A percentile compares a stretch with the other conserved stretches of the same genome.
Conservation (phyloP, 805 yeast genomes). For the Hanseniaspora hatyaiensis region DNA sequence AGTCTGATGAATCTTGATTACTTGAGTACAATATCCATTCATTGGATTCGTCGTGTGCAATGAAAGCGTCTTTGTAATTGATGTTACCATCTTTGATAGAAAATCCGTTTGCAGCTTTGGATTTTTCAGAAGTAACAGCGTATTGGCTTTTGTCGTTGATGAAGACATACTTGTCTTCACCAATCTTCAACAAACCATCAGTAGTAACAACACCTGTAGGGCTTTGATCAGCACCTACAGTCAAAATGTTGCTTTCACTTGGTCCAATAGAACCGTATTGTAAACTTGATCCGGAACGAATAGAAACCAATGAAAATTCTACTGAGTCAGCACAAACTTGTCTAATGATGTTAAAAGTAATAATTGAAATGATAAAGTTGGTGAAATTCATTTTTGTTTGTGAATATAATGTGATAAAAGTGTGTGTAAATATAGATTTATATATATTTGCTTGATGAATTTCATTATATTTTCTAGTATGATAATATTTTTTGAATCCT, state of each 20-base stretch:
- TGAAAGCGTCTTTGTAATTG: constrained; percentile 20
- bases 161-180: constrained; percentile 27
- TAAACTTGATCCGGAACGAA: constrained; percentile 30
- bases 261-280: constrained; percentile 26
- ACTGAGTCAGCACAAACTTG: constrained; percentile 30
- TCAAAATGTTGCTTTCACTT: constrained; percentile 19
- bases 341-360: constrained; percentile 20
- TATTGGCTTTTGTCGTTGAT: constrained; percentile 22
- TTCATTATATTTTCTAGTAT: too few species aligned
- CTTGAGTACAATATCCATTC: constrained; percentile 3
- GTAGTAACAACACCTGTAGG: constrained; percentile 23
- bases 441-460: too few species aligned
- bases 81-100: constrained; percentile 32
- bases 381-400: constrained; percentile 4
- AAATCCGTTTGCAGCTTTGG: constrained; percentile 30
- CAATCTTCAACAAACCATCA: constrained; percentile 28
- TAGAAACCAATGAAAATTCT: constrained; percentile 28
- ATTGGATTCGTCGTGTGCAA: background rate
- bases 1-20: constrained; percentile 13
- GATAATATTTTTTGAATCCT: too few species aligned
- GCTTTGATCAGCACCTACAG: constrained; percentile 16
- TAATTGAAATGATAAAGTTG: background rate
- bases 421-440: too few species aligned
- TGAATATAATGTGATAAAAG: too few species aligned
- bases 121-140: constrained; percentile 19